Evolutionary conservation across 1,139 yeast species (phyloP).

Genomic region (Scheffersomyces segobiensis): DNA sequence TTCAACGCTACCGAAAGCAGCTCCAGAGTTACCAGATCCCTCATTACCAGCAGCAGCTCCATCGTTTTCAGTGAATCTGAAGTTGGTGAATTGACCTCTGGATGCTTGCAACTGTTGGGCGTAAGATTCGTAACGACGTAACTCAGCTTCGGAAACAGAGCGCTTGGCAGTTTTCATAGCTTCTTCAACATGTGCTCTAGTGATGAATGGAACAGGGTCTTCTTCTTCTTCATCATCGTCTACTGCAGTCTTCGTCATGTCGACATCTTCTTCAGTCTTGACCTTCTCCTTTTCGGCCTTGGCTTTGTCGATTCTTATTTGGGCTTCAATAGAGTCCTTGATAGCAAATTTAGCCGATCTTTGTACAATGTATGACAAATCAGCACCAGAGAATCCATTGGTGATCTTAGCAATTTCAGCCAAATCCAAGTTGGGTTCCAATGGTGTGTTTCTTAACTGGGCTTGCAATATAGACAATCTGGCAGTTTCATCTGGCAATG

Average conservation of each 20-base stretch:
- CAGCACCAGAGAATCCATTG: slow-evolving; percentile 98
- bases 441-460: slow-evolving; percentile 96
- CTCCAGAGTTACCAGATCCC: slow-evolving; percentile 46
- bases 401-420: slow-evolving; percentile 89
- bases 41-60: slow-evolving; percentile 74
- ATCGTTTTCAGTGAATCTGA: slow-evolving; percentile 60
- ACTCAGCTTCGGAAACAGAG: slow-evolving; percentile 94
- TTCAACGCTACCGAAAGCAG: slow-evolving; percentile 69
- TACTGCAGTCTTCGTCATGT: slow-evolving; percentile 43
- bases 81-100: slow-evolving; percentile 85
- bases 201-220: slow-evolving; percentile 95
- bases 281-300: slow-evolving; percentile 44
- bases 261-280: slow-evolving; percentile 60
- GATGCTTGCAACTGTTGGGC: slow-evolving; percentile 96
- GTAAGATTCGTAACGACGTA: slow-evolving; percentile 98
- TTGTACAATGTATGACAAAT: slow-evolving; percentile 93
- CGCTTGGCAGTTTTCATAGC: slow-evolving; percentile 99
- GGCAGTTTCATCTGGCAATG: slow-evolving; percentile 94
- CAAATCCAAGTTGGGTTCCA: slow-evolving; percentile 94
- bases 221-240: slow-evolving; percentile 67
- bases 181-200: slow-evolving; percentile 92
- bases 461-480: slow-evolving; percentile 92
- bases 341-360: slow-evolving; percentile 98
- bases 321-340: slow-evolving; percentile 94
- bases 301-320: slow-evolving; percentile 53